Percentiles rank a stretch among this genome's conserved stretches.
These are phyloP conservation scores for Ophiognomonia clavigignenti-juglandacearum DNA, from an alignment of 2,329 filamentous ascomycete genomes.

Conservation along the genomic window DNA sequence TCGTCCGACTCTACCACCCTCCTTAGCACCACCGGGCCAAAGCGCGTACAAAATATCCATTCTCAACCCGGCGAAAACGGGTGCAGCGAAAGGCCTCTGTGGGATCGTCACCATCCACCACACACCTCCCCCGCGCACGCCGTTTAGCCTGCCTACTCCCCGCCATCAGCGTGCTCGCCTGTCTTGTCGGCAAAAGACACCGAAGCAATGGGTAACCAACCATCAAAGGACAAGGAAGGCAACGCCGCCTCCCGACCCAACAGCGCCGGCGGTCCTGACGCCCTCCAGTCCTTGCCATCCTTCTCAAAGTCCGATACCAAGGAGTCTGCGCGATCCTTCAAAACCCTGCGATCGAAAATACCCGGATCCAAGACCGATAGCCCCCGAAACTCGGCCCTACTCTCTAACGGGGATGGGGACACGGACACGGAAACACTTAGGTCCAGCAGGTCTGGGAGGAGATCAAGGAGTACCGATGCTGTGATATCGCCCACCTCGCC, in stretches of 20 bases:
- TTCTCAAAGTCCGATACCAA: slow-evolving; percentile 91
- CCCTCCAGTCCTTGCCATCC: slow-evolving; percentile 81
- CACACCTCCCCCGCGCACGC: slow-evolving; percentile 29
- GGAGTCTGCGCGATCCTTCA: slow-evolving; percentile 83
- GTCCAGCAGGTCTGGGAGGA: slow-evolving; percentile 59
- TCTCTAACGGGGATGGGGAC: slow-evolving; percentile 62
- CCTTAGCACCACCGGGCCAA: slow-evolving; percentile 35
- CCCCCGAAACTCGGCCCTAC: slow-evolving; percentile 67
- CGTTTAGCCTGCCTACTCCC: slow-evolving; percentile 24
- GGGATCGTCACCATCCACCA: slow-evolving; percentile 26
- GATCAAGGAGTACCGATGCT: slow-evolving; percentile 41
- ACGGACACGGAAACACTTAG: slow-evolving; percentile 72
- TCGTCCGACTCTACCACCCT: slow-evolving; percentile 49
- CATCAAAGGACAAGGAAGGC: slow-evolving; percentile 59
- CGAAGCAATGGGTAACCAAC: slow-evolving; percentile 67
- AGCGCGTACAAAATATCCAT: slow-evolving; percentile 19
- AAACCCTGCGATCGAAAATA: slow-evolving; percentile 84
- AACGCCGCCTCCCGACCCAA: slow-evolving; percentile 46
- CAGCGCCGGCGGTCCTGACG: slow-evolving; percentile 41
- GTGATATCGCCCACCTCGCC: slow-evolving; percentile 34
- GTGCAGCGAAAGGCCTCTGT: slow-evolving; percentile 31
- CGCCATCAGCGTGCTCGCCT: slow-evolving; percentile 19
- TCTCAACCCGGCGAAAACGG: slow-evolving; percentile 24
- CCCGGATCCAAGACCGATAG: slow-evolving; percentile 72
- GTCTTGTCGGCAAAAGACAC: not conserved